Evolutionary conservation across 305 asterid species (phyloP), one percentile per base, ranked within the genome.

Genomic region (Rubia balearica): DNA sequence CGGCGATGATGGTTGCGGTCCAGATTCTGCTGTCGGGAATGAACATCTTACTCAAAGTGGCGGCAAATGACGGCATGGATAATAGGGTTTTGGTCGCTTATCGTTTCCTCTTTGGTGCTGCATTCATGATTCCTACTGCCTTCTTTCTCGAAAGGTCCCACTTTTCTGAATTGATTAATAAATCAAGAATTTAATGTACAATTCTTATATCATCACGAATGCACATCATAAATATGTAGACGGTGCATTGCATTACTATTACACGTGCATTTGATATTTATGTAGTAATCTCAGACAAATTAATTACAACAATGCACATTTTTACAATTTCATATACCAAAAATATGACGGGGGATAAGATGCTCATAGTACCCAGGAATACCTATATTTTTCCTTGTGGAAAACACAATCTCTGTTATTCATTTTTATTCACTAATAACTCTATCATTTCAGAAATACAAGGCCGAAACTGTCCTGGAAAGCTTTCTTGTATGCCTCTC

Each of bases 11-110:
- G 88, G 19, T 83, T 2, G 2, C 79, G 46, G 80, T 36, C 4
- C 88, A 82, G 60, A 36, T 68, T 0, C 12, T 81, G 65, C 67
- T 71, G 0, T 19, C 88, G 0, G 71, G 82, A 17, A 79, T 82
- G 24, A 83, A 76, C 56, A 21, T 85, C 0, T 51, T 78, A 3
- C 78, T 61, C 36, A 85, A 83, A 66, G 61, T 87, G 38, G 87
- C 88, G 7, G 61, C 86, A 0, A 74, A 76, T 5, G 85, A 84
- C 59, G 90, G 87, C 6, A 83, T 85, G 90, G 72, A 73, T n/a
- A 64, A 76, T 16, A 65, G 87, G 1, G 68, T 87, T 67, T 27
- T 87, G 65, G 73, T 85, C 36, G 87, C 81, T 30, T 87, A 87
- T 38, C 79, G 88, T 1, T 85, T 78, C 43, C 60, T 78, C 41